These are phyloP conservation scores for Parastagonospora avenae DNA, from an alignment of 2,329 filamentous ascomycete species.

Conservation along the genomic window DNA sequence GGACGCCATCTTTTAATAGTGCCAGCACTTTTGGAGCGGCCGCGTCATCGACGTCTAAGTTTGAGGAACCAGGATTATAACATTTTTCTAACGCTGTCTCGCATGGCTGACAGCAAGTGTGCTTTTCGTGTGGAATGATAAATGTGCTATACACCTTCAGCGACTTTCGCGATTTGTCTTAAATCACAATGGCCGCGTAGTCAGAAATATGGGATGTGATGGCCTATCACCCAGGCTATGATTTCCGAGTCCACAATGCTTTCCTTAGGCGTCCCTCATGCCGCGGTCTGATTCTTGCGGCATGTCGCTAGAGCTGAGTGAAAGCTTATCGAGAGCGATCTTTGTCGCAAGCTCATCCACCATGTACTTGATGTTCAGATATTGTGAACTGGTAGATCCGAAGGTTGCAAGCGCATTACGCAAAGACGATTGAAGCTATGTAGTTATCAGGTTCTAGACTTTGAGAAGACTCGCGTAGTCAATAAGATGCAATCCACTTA, in stretches of 20 bases:
- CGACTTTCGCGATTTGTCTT: no score
- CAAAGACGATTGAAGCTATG: conserved; percentile 41
- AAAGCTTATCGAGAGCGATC: conserved; percentile 24
- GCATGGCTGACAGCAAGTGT: no score
- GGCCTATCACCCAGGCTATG: no score
- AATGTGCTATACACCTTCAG: no score
- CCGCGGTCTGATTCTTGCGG: neutral
- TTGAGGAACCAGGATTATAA: no score
- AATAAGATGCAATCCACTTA: conserved; percentile 14
- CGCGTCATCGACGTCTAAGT: no score
- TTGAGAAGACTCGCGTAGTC: neutral
- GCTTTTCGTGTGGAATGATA: no score
- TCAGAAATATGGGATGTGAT: no score
- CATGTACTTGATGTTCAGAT: conserved; percentile 35
- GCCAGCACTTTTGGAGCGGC: no score
- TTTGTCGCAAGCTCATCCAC: conserved; percentile 39
- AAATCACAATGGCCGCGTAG: no score
- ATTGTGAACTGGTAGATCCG: conserved; percentile 37
- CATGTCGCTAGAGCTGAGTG: conserved; percentile 7
- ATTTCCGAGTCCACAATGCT: neutral
- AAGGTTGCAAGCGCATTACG: conserved; percentile 43
- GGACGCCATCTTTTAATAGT: no score
- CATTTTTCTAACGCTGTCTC: no score
- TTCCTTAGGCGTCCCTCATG: conserved; percentile 3
- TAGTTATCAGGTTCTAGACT: neutral